Evolutionary conservation across 2,329 filamentous ascomycete genomes (phyloP), one percentile per base, ranked within the genome.

Genomic region (Macrophomina phaseolina): DNA sequence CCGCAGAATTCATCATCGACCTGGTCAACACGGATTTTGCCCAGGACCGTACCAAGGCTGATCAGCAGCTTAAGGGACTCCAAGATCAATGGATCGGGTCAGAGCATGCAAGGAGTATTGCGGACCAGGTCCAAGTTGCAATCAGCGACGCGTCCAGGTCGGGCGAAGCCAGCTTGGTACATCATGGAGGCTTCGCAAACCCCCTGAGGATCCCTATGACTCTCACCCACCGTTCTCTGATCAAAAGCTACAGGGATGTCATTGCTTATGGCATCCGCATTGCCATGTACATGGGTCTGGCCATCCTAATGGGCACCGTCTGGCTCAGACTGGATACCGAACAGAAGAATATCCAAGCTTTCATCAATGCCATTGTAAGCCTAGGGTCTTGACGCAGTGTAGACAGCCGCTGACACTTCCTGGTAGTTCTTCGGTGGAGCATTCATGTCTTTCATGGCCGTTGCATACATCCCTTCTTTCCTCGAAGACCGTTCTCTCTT

Each of bases 251-350:
- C 77, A 89, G 93, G 32, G 93, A 97, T 75, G 84, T 96, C 6
- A 87, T 97, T 62, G 92, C 90, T 0, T 97, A 97, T 73, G 91
- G 90, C 0, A 92, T 95, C 71, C 87, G 93, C 3, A 83, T 95
- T 49, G 89, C 86, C 48, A 96, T 96, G 92, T 95, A 96, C 77
- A 83, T 90, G 68, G 87, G 87, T 79, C 83, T 96, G 16, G 92
- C 92, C 1, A 87, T 95, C 71, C 90, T 95, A 86, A 93, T 94
- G 90, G 92, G 93, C 5, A 96, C 93, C 0, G 91, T 96, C 12
- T 97, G 91, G 89, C 81, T 96, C 14, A 87, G 92, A 5, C 83
- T 97, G 2, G 80, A 84, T 4, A 84, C 89, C 0, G 81, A 84
- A 0, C 92, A 96, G 75, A 81, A 84, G 66, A 90, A 90, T 67